These are phyloP conservation scores for Luffa acutangula DNA, from an alignment of 306 rosid genomes.

Conservation along the genomic window DNA sequence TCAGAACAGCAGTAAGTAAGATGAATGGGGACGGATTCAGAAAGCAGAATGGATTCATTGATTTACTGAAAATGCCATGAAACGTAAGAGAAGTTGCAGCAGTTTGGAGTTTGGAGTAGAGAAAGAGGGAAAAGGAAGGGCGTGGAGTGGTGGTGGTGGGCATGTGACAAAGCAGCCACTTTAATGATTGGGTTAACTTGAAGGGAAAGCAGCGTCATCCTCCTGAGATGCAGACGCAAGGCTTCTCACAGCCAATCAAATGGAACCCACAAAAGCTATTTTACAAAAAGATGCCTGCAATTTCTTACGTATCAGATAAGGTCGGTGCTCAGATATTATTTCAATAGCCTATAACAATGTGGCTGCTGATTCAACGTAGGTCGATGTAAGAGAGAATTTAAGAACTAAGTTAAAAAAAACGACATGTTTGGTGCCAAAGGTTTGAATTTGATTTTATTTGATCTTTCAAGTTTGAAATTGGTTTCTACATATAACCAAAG, in stretches of 20 bases:
- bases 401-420: too few species aligned
- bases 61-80: background rate
- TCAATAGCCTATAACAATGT: too few species aligned
- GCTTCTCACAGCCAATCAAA: constrained; percentile 6
- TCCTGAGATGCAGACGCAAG: background rate
- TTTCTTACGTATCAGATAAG: constrained; percentile 10
- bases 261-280: background rate
- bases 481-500: too few species aligned
- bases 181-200: constrained; percentile 39
- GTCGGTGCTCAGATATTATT: background rate
- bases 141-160: background rate
- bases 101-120: background rate
- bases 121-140: background rate
- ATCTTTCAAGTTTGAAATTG: too few species aligned
- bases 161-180: constrained; percentile 13
- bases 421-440: too few species aligned
- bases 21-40: background rate
- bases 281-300: background rate
- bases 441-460: too few species aligned
- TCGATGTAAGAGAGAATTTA: too few species aligned
- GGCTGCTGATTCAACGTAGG: too few species aligned
- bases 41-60: background rate
- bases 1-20: background rate
- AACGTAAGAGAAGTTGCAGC: background rate
- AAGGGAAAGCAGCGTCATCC: background rate